Evolutionary conservation across 148 eudicot genomes (phyloP), one percentile per base, ranked within the genome.

Genomic region (Arbutus unedo): DNA sequence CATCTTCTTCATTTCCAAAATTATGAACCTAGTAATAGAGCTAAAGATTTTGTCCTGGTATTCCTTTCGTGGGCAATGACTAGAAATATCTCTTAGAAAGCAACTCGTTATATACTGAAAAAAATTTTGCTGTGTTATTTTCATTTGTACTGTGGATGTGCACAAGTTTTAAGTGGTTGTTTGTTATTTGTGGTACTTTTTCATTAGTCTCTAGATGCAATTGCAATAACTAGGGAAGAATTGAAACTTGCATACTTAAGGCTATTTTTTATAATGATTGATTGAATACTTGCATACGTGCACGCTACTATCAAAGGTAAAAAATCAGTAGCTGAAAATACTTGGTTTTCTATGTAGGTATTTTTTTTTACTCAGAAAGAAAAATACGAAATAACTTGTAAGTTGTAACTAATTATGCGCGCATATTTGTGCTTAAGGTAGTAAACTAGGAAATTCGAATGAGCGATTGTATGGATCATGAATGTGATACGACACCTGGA

Each of bases 1-100:
- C n/a, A n/a, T n/a, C n/a, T n/a, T n/a, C n/a, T 73, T 18, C 53
- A 8, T 73, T 73, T 44, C 76, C 53, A 16, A 73, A n/a, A 73
- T 72, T 18, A 73, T 51, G 76, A n/a, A 73, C 45, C 76, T 73
- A 45, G 19, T 73, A 16, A 4, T 71, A 2, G 50, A 73, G 51
- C 53, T 19, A 47, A 45, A 73, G 51, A 73, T n/a, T n/a, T 45
- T 71, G 73, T 71, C 49, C 41, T 0, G 8, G 16, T 66, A 66
- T 10, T 66, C 43, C 16, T 66, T 25, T 59, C 3, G n/a, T n/a
- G n/a, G n/a, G n/a, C n/a, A n/a, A n/a, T n/a, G n/a, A n/a, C n/a
- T n/a, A n/a, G n/a, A n/a, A n/a, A n/a, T n/a, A n/a, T n/a, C 9
- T 66, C 71, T 25, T 25, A 16, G 16, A 11, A 66, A 66, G 71